Evolutionary conservation across 805 yeast species (phyloP), one percentile per base, ranked within the genome.

Genomic region (Saturnispora hagleri): DNA sequence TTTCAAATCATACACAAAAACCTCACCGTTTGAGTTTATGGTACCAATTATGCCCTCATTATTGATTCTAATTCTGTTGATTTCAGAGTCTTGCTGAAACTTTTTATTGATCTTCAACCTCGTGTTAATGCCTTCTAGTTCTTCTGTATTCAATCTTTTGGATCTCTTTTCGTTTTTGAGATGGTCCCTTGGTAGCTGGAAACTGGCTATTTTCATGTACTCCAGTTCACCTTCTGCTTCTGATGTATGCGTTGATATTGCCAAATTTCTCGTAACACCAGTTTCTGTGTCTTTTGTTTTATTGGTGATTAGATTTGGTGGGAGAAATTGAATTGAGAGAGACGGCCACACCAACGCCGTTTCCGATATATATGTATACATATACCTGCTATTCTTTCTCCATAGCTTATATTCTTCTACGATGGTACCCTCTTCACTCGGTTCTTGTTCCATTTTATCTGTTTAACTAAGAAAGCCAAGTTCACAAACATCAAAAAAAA

Each of bases 311-410:
- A 65, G 60, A 28, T 52, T 57, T 4, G 69, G 70, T 0, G 89
- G 90, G 7, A 84, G 64, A 90, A 93, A 86, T 65, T 86, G 87
- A 4, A 84, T 75, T 1, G 91, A 82, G 47, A 86, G 70, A 2
- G 90, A 82, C 2, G 95, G 95, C 95, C 95, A 86, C 12, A 82
- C 78, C 44, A 86, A 68, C 2, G 85, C 87, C 0, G 91, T 84
- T 61, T 86, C 93, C 47, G 85, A 80, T 33, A 86, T 88, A 62
- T 83, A 86, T 59, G 86, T 89, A 58, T 86, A 86, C 93, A 86
- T 85, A 58, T 75, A 80, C 12, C 86, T 83, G 57, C 90, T 86
- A 60, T 85, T 86, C 61, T 85, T 80, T 54, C 87, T 75, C 95
- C 95, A 86, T 55, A 86, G 65, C 54, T 83, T 81, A 62, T 86